Percentiles rank a stretch among this genome's conserved stretches.
Evolutionary conservation across 2,329 filamentous ascomycete genomes (phyloP).

Genomic region (Pseudopyricularia cyperi): DNA sequence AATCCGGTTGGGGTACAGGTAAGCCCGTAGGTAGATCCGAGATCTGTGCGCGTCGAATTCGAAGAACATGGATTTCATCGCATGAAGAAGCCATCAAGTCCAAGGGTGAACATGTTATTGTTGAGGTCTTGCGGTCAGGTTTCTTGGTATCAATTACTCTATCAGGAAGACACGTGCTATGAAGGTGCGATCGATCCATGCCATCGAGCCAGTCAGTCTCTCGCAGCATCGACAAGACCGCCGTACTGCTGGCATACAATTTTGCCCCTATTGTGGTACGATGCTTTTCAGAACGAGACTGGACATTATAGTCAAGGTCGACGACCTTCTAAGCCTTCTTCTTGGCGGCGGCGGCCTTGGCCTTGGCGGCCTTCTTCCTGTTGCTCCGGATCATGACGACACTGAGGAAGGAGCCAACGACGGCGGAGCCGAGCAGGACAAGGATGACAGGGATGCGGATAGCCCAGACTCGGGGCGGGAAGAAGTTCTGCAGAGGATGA

Average conservation of each 20-base stretch:
- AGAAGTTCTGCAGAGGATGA: slow-evolving; percentile 87
- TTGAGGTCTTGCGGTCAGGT: too few relatives aligned
- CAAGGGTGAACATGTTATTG: too few relatives aligned
- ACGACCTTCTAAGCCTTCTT: slow-evolving; percentile 58
- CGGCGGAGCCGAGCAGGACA: slow-evolving; percentile 77
- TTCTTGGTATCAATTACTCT: too few relatives aligned
- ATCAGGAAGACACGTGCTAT: too few relatives aligned
- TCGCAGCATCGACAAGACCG: too few relatives aligned
- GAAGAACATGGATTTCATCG: background rate
- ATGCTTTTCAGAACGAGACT: background rate
- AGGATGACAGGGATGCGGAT: slow-evolving; percentile 97
- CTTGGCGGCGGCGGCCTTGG: slow-evolving; percentile 61
- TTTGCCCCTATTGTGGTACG: background rate
- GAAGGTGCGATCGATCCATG: too few relatives aligned
- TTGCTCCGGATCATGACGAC: slow-evolving; percentile 99
- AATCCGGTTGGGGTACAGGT: background rate
- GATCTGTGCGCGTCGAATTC: background rate
- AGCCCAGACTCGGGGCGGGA: slow-evolving; percentile 95
- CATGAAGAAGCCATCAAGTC: too few relatives aligned
- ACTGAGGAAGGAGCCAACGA: slow-evolving; percentile 90
- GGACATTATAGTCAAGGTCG: background rate
- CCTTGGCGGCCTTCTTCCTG: slow-evolving; percentile 92
- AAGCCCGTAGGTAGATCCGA: background rate
- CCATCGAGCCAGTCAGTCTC: too few relatives aligned
- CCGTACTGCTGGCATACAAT: too few relatives aligned